phyloP scores from a whole-genome alignment of 768 basidiomycete species.

The Hygrocybe punicea region DNA sequence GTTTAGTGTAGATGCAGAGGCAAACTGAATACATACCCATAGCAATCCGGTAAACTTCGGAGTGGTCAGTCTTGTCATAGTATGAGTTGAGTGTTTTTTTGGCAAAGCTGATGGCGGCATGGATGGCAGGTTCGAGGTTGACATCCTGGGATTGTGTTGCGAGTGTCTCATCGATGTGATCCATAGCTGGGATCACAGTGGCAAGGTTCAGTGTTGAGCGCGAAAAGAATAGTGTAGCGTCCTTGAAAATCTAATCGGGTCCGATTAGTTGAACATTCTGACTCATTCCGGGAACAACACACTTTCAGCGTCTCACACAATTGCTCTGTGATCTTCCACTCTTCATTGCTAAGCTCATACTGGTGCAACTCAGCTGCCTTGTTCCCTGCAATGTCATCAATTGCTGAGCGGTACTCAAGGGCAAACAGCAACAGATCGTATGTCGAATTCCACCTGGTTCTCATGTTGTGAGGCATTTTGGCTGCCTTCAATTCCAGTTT shows the following conservation, averaged over 20 bases:
- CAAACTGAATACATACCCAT: slow-evolving; percentile 22
- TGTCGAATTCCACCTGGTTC: slow-evolving; percentile 36
- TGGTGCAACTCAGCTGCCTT: slow-evolving; percentile 8
- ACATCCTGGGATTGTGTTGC: slow-evolving; percentile 1
- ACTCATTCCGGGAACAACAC: neutral
- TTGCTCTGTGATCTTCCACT: slow-evolving; percentile 28
- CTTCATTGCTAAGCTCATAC: slow-evolving; percentile 15
- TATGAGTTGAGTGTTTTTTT: slow-evolving; percentile 26
- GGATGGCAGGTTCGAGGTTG: slow-evolving; percentile 10
- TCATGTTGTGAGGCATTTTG: slow-evolving; percentile 32
- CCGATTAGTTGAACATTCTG: neutral
- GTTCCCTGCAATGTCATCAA: slow-evolving; percentile 22
- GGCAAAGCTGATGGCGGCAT: slow-evolving; percentile 14
- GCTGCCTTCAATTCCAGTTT: slow-evolving; percentile 5
- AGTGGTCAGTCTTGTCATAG: slow-evolving; percentile 18
- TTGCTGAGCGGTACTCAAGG: slow-evolving; percentile 21
- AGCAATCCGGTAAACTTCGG: slow-evolving; percentile 21
- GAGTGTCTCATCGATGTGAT: slow-evolving; percentile 20
- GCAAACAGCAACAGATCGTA: slow-evolving; percentile 34
- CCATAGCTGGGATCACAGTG: too few relatives aligned
- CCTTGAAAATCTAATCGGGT: slow-evolving; percentile 21
- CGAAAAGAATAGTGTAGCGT: slow-evolving; percentile 27
- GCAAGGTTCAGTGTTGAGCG: too few relatives aligned
- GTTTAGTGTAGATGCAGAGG: neutral
- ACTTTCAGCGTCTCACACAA: slow-evolving; percentile 26